Evolutionary conservation across 768 basidiomycete genomes (phyloP).

Genomic region (Russula vinacea): DNA sequence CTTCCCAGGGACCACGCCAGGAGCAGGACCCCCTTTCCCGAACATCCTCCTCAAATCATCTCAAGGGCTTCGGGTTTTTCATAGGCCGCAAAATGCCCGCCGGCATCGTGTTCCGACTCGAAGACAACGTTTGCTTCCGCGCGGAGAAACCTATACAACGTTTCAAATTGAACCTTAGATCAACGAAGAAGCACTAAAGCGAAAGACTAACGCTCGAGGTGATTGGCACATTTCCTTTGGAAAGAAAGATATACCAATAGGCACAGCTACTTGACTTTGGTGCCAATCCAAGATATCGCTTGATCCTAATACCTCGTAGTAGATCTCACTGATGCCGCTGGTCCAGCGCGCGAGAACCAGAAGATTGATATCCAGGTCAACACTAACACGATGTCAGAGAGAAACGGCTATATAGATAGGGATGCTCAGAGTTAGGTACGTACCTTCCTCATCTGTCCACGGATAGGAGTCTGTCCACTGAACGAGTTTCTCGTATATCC

Average conservation of each 20-base stretch:
- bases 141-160: constrained; percentile 26
- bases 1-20: constrained; percentile 43
- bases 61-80: constrained; percentile 49
- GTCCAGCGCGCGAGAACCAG: constrained; percentile 39
- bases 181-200: background rate
- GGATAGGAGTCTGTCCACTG: constrained; percentile 46
- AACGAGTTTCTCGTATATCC: constrained; percentile 41
- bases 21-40: constrained; percentile 49
- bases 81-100: constrained; percentile 59
- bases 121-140: constrained; percentile 44
- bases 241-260: constrained; percentile 51
- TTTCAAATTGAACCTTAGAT: background rate
- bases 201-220: constrained; percentile 40
- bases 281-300: constrained; percentile 6
- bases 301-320: constrained; percentile 33
- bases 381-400: constrained; percentile 30
- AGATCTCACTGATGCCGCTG: constrained; percentile 36
- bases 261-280: constrained; percentile 35
- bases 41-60: constrained; percentile 57
- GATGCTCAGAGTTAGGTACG: background rate
- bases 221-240: constrained; percentile 46
- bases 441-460: constrained; percentile 58
- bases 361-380: constrained; percentile 41
- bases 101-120: constrained; percentile 46
- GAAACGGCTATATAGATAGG: background rate